Evolutionary conservation across 23 red algal species (phyloP).

Genomic region (Agarophyton chilense): DNA sequence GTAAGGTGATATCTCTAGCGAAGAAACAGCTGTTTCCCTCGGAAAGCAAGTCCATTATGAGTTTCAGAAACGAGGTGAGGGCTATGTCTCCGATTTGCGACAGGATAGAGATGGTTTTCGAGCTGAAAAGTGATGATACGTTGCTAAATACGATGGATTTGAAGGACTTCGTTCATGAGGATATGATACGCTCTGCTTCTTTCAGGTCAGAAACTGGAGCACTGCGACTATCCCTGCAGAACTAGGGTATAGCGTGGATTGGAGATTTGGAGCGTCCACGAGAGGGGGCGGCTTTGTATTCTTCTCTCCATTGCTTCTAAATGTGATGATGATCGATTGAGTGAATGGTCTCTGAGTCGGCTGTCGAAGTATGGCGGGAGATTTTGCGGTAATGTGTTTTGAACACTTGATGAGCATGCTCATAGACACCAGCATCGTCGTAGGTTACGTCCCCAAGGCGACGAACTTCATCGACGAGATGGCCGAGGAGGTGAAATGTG

Average conservation of each 20-base stretch:
- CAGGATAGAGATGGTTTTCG: not conserved
- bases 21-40: not conserved
- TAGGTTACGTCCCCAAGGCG: not conserved
- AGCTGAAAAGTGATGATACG: not conserved
- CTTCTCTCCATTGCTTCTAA: not conserved
- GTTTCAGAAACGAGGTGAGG: not conserved
- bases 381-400: not conserved
- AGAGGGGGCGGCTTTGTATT: not conserved
- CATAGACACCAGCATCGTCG: slow-evolving; percentile 34
- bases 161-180: not conserved
- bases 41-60: not conserved
- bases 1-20: not conserved
- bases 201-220: not conserved
- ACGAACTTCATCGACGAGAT: slow-evolving; percentile 18
- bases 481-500: slow-evolving; percentile 37
- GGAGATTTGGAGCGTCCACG: too few species aligned
- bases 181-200: not conserved
- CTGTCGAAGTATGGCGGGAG: not conserved
- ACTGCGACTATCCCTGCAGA: not conserved
- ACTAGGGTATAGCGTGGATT: too few species aligned
- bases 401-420: slow-evolving; percentile 10
- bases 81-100: not conserved
- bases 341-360: not conserved
- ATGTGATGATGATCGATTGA: too few species aligned
- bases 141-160: not conserved